Evolutionary conservation across 345 rosid genomes (phyloP).

Genomic region (Salix arbutifolia): DNA sequence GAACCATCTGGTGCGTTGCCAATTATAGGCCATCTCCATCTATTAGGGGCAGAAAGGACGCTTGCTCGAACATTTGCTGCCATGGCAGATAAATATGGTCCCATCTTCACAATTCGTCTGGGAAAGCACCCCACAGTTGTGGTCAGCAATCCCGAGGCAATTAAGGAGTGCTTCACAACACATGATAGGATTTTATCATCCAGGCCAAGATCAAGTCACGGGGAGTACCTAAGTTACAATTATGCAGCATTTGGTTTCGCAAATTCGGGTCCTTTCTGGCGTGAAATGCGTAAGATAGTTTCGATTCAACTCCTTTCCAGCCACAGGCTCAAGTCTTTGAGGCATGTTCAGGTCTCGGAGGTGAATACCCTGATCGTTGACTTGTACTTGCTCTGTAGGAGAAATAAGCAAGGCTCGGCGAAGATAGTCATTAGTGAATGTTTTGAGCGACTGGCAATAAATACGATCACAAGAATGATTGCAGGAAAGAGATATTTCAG

Average conservation of each 20-base stretch:
- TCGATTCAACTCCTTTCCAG: slow-evolving; percentile 17
- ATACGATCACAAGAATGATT: slow-evolving; percentile 23
- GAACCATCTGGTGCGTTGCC: slow-evolving; percentile 20
- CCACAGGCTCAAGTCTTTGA: slow-evolving; percentile 18
- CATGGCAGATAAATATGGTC: slow-evolving; percentile 21
- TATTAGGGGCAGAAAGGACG: slow-evolving; percentile 12
- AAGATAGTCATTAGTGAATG: slow-evolving; percentile 13
- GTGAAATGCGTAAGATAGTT: slow-evolving; percentile 12
- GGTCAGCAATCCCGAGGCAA: slow-evolving; percentile 2
- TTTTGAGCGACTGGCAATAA: slow-evolving; percentile 11
- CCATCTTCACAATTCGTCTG: slow-evolving; percentile 23
- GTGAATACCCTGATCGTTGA: slow-evolving; percentile 11
- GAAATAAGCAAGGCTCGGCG: not conserved
- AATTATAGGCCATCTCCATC: slow-evolving; percentile 24
- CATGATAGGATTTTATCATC: slow-evolving; percentile 15
- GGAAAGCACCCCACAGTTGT: slow-evolving; percentile 19
- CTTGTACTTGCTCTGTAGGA: not conserved
- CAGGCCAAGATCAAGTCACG: slow-evolving; percentile 20
- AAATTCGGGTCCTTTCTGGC: slow-evolving; percentile 13
- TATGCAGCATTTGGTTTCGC: slow-evolving; percentile 21
- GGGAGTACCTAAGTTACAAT: slow-evolving; percentile 18
- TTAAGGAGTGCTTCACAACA: slow-evolving; percentile 23
- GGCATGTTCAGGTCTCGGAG: slow-evolving; percentile 20
- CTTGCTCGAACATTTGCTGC: slow-evolving; percentile 25
- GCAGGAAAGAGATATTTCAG: slow-evolving; percentile 25